Base-by-base conservation (phyloP, 202 grass and related monocot species). In the Thinopyrum obtusiflorum region DNA sequence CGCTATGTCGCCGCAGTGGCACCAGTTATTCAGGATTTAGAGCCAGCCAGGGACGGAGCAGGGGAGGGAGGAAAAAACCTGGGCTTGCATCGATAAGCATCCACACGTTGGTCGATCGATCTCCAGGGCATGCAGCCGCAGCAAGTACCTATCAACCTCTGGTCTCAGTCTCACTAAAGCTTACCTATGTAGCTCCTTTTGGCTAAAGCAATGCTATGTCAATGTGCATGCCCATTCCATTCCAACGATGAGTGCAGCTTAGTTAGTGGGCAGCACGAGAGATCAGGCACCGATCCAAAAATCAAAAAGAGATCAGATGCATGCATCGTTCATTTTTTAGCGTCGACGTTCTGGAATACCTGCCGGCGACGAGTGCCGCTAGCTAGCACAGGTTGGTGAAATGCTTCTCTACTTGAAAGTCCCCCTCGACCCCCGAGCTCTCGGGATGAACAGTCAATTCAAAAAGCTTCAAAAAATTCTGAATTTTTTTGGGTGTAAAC, bases 1-100 rank as follows among this genome's bases (percentile, higher is more conserved):
- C n/a, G n/a, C n/a, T n/a, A n/a, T n/a, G 35, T 71, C 73, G 29
- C 42, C 28, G 40, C 61, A 29, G 11, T 51, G 78, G 64, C 78
- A 81, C 63, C 83, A 53, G 82, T 86, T 64, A 82, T 89, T 53
- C 49, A 7, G 49, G 49, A 0, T 53, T 63, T 15, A 36, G 39
- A 49, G 26, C 73, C 26, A 9, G 18, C 5, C 1, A 42, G 8
- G n/a, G n/a, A n/a, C n/a, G n/a, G n/a, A n/a, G n/a, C n/a, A n/a
- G n/a, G 15, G 15, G 8, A 64, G 28, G 24, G 0, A 64, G 24
- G 17, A 18, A 37, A 5, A 23, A 18, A 20, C 23, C 17, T 40
- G 1, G n/a, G 23, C 44, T 49, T 10, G 14, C 31, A 76, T 60
- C 55, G 20, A 17, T 68, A 12, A n/a, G 18, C 37, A 26, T 32